A percentile compares a stretch with the other conserved stretches of the same genome.
phyloP scores from a whole-genome alignment of 345 rosid species.

The Diplotaxis tenuifolia region DNA sequence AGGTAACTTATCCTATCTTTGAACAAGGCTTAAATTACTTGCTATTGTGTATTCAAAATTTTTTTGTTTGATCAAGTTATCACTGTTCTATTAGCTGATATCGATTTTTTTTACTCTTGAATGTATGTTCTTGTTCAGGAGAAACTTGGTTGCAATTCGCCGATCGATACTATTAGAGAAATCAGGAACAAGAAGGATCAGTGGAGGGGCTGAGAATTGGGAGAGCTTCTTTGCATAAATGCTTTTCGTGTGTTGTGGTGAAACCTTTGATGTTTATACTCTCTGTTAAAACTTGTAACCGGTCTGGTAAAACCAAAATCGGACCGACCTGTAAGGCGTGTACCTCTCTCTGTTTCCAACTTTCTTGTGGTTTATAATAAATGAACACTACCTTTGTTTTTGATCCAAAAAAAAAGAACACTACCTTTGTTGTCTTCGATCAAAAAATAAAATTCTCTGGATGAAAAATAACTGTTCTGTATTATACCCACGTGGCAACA shows the following conservation, averaged over 20 bases:
- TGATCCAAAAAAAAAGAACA: background rate
- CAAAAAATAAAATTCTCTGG: too few species aligned
- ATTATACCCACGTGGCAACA: constrained; percentile 21
- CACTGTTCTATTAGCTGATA: background rate
- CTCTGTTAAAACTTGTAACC: background rate
- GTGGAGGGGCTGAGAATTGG: constrained; percentile 56
- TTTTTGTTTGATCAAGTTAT: constrained; percentile 2
- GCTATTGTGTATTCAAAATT: background rate
- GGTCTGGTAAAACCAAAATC: constrained; percentile 2
- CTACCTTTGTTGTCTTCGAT: too few species aligned
- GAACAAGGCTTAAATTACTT: background rate
- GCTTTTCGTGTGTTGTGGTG: constrained; percentile 15
- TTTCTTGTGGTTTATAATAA: background rate
- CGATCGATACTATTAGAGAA: constrained; percentile 65
- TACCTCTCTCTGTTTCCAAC: background rate
- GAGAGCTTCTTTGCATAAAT: background rate
- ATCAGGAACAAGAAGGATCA: constrained; percentile 65
- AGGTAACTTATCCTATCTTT: constrained; percentile 12
- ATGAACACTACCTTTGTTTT: background rate
- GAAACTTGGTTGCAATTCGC: constrained; percentile 54
- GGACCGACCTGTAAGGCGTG: constrained; percentile 14
- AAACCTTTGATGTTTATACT: background rate
- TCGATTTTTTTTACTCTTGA: background rate
- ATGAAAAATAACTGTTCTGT: background rate
- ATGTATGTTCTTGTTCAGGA: constrained; percentile 43